phyloP scores from a whole-genome alignment of 2,329 filamentous ascomycete species.

The Neocatenulostroma microsporum region DNA sequence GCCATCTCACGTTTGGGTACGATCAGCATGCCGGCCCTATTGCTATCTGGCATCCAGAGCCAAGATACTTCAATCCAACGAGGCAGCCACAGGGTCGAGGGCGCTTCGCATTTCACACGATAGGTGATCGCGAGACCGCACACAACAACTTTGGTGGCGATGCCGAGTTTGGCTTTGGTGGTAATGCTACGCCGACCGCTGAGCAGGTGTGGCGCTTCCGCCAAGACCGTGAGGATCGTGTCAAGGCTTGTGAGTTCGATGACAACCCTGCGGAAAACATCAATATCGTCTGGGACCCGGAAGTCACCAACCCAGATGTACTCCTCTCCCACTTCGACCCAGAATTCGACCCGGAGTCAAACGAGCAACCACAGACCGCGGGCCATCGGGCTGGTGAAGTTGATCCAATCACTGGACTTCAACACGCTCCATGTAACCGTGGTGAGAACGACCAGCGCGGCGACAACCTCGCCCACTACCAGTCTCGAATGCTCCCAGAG shows the following conservation, averaged over 20 bases:
- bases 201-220: slow-evolving; percentile 12
- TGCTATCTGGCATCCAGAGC: slow-evolving; percentile 3
- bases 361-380: too few species aligned
- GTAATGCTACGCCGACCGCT: slow-evolving; percentile 8
- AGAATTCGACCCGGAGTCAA: too few species aligned
- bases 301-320: too few species aligned
- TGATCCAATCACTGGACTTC: slow-evolving; percentile 9
- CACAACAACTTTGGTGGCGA: slow-evolving; percentile 9
- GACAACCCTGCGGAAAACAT: slow-evolving; percentile 11
- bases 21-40: not conserved
- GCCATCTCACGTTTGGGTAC: slow-evolving; percentile 1
- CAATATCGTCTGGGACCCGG: slow-evolving; percentile 15
- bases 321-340: too few species aligned
- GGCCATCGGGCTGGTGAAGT: slow-evolving; percentile 9
- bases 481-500: slow-evolving; percentile 13
- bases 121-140: slow-evolving; percentile 7
- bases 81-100: slow-evolving; percentile 10
- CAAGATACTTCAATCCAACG: slow-evolving; percentile 7
- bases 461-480: slow-evolving; percentile 8
- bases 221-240: not conserved
- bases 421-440: slow-evolving; percentile 15
- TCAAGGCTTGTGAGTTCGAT: too few species aligned
- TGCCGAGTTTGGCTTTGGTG: slow-evolving; percentile 4
- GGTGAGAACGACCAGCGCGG: slow-evolving; percentile 15
- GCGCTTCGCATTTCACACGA: slow-evolving; percentile 11